Evolutionary conservation across 208 protist species (phyloP).

Genomic region (Wallacemonas sp.): DNA sequence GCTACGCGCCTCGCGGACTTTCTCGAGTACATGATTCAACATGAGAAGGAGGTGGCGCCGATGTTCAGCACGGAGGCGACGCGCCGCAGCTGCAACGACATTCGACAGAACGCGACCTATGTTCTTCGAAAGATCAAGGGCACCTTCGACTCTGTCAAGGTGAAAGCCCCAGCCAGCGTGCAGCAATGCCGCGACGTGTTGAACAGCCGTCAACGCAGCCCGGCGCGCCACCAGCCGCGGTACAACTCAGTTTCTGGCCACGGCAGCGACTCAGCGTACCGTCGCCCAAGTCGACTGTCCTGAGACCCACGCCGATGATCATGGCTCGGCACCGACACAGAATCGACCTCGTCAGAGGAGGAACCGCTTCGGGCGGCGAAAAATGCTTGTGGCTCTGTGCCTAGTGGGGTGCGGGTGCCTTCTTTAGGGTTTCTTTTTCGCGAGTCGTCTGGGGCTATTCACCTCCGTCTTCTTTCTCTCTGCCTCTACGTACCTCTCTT

Average conservation of each 20-base stretch:
- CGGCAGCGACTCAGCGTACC: neutral
- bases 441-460: too few species aligned
- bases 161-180: conserved; percentile 28
- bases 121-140: conserved; percentile 45
- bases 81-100: conserved; percentile 23
- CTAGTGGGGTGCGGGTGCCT: too few species aligned
- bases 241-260: conserved; percentile 15
- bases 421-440: too few species aligned
- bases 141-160: conserved; percentile 47
- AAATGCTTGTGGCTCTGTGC: too few species aligned
- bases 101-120: conserved; percentile 48
- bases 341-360: too few species aligned
- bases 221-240: conserved; percentile 3
- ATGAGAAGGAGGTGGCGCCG: conserved; percentile 37
- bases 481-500: neutral
- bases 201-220: conserved; percentile 13
- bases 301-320: too few species aligned
- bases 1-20: conserved; percentile 36
- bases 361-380: too few species aligned
- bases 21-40: conserved; percentile 33
- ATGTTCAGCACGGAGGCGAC: conserved; percentile 45
- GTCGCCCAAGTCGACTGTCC: neutral
- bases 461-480: too few species aligned
- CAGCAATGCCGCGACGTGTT: conserved; percentile 37
- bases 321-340: too few species aligned